Evolutionary conservation across 106 monocot species (phyloP), one percentile per base, ranked within the genome.

Genomic region (Phalaenopsis aphrodite): DNA sequence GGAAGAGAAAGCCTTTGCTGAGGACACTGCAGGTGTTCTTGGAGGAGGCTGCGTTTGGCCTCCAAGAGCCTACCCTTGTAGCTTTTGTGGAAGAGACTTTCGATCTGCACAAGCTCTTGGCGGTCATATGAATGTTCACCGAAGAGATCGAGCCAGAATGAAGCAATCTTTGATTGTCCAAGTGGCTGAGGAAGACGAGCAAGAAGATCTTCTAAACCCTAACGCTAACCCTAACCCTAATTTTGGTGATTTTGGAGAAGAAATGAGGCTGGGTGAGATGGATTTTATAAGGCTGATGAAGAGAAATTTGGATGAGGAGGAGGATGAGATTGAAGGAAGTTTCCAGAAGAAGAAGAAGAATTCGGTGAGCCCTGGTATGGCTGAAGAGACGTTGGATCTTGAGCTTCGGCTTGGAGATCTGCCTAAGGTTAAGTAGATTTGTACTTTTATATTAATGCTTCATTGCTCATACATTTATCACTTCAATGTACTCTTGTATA

Each of bases 121-220:
- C 30, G 90, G 90, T 16, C 90, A 90, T 83, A 92, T 92, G 92
- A 92, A 92, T 76, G 92, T 92, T 16, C 92, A 92, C 75, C 87
- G 92, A 39, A 79, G 84, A 55, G 84, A 84, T 52, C 49, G 85
- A 24, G 85, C 92, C 2, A 85, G 86, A 80, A 85, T 92, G 46
- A 88, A 84, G 42, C 87, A 85, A 19, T 83, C 87, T 43, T 57
- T 84, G 11, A 82, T 49, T 61, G 57, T 67, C 11, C 41, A n/a
- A 4, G 77, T 49, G 23, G 88, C 82, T 2, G 77, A 64, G 23
- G 85, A 84, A 19, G 74, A 75, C 3, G 79, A 66, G 11, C 77
- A 76, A 45, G 52, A 77, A 15, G 75, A 36, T 42, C 56, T 73
- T 10, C 8, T 16, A 24, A 71, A 80, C 64, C 42, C 48, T 72